phyloP scores from a whole-genome alignment of 371 early-diverging fungal genomes.

The Smittium culicis region DNA sequence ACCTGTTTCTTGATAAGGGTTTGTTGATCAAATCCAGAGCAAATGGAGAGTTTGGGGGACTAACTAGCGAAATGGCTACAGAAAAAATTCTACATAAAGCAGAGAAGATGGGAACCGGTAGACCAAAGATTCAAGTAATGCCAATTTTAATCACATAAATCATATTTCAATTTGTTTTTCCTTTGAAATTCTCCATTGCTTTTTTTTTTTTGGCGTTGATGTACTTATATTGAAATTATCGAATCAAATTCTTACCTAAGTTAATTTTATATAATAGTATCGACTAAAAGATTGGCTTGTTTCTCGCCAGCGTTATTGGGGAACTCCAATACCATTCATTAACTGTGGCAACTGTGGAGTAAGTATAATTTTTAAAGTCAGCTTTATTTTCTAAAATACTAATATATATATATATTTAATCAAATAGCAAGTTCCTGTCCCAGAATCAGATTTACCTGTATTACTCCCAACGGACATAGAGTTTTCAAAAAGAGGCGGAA shows the following conservation, averaged over 20 bases:
- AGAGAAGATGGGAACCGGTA: slow-evolving; percentile 12
- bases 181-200: too few species aligned
- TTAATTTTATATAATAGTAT: slow-evolving; percentile 44
- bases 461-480: slow-evolving; percentile 47
- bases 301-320: slow-evolving; percentile 98
- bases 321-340: slow-evolving; percentile 96
- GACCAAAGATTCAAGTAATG: slow-evolving; percentile 5
- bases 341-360: slow-evolving; percentile 72
- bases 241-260: background rate
- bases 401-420: background rate
- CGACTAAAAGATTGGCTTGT: slow-evolving; percentile 93
- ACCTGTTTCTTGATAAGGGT: slow-evolving; percentile 39
- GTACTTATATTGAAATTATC: too few species aligned
- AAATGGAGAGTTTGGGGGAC: slow-evolving; percentile 25
- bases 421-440: slow-evolving; percentile 52
- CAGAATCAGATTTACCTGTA: slow-evolving; percentile 67
- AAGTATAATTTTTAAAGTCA: background rate
- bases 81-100: slow-evolving; percentile 43
- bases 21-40: slow-evolving; percentile 26
- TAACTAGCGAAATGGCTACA: slow-evolving; percentile 37
- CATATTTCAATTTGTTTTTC: too few species aligned
- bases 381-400: too few species aligned
- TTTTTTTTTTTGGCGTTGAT: too few species aligned
- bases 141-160: too few species aligned
- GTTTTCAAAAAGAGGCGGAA: slow-evolving; percentile 54